These are phyloP conservation scores for Penicillium sp. DNA, from an alignment of 2,329 filamentous ascomycete genomes.

Conservation along the genomic window DNA sequence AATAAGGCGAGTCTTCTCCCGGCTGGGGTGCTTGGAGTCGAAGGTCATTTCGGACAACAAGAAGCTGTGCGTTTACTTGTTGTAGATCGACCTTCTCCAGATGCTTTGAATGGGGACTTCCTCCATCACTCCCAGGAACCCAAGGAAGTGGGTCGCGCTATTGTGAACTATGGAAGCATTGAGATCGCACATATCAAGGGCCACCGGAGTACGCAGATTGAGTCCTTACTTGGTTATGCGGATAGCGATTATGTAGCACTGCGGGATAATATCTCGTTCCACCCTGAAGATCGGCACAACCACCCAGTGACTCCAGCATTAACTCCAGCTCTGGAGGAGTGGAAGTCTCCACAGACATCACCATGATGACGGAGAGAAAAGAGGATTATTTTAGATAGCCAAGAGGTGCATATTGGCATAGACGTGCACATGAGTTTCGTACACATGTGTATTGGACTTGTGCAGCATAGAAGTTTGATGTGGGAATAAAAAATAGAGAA, in stretches of 20 bases:
- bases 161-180: conserved; percentile 88
- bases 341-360: conserved; percentile 11
- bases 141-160: conserved; percentile 78
- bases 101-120: conserved; percentile 43
- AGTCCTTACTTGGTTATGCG: conserved; percentile 78
- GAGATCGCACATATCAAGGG: conserved; percentile 87
- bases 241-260: conserved; percentile 93
- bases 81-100: conserved; percentile 60
- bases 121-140: conserved; percentile 45
- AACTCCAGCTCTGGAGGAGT: conserved; percentile 28
- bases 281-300: conserved; percentile 22
- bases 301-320: conserved; percentile 18
- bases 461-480: neutral
- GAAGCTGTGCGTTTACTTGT: conserved; percentile 88
- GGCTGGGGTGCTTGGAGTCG: conserved; percentile 85
- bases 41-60: conserved; percentile 85
- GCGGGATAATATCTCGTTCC: conserved; percentile 78
- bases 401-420: neutral
- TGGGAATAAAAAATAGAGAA: neutral
- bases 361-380: neutral
- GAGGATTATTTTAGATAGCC: neutral
- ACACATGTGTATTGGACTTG: neutral
- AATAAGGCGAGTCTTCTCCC: conserved; percentile 86
- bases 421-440: neutral
- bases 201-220: conserved; percentile 77